Evolutionary conservation across 495 filamentous ascomycete genomes (phyloP), one percentile per base, ranked within the genome.

Genomic region (Emericellopsis terricola): DNA sequence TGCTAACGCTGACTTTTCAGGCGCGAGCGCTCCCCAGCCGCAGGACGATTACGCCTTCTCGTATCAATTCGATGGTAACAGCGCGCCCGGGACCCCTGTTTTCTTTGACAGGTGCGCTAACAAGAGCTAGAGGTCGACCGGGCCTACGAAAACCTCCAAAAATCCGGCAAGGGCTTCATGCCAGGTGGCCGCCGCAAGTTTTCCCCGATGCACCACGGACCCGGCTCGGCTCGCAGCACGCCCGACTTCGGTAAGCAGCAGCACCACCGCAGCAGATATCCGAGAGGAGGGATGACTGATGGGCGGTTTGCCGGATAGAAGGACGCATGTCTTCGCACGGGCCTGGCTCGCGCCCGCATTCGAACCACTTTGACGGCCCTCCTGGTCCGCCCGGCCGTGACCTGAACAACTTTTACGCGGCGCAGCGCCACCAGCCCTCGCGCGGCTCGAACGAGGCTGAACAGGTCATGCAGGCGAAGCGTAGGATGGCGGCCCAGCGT

Each of bases 381-480:
- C 81, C 89, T 46, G 69, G 72, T 59, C 71, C 36, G 27, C 81
- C 79, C 51, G 76, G 79, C 37, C 69, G 71, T 41, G 92, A 87
- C 49, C 62, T 87, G 34, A 89, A 94, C 51, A 84, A 75, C 45
- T 97, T 86, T 58, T 96, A 94, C 55, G 81, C 84, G 44, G 75
- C 72, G 37, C 89, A 97, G 59, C 81, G 89, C 43, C 87, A 86
- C 58, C 83, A 87, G 59, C 69, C 81, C 48, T 67, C 65, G 40
- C 62, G 67, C 40, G 81, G 84, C 48, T 81, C 79, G 35, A 91
- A 78, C 65, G 89, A 97, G 64, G 82, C 86, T 52, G 89, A 97
- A 60, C 85, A 93, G 61, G 81, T 94, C 76, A 78, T 92, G 71
- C 89, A 94, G 71, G 86, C 83, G 52, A 96, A 97, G 66, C 78